phyloP scores from a whole-genome alignment of 2,329 filamentous ascomycete species.

The Pseudogymnoascus sp. region DNA sequence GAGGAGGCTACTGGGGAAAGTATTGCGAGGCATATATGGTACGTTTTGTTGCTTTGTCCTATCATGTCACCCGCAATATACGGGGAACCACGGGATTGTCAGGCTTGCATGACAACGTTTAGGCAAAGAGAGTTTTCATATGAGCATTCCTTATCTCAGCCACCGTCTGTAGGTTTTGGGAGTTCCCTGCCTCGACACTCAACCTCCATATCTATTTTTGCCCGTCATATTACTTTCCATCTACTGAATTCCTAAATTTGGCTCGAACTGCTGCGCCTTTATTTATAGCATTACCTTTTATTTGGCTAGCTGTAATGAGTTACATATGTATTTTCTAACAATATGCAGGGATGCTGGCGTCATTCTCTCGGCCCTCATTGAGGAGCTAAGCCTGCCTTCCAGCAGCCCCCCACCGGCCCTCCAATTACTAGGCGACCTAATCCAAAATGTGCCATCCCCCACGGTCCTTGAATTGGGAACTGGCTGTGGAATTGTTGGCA shows the following conservation, averaged over 20 bases:
- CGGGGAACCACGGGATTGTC: background rate
- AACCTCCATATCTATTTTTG: background rate
- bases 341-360: constrained; percentile 32
- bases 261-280: background rate
- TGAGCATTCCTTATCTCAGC: background rate
- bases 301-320: background rate
- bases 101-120: background rate
- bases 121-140: background rate
- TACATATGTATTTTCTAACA: constrained; percentile 16
- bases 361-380: constrained; percentile 28
- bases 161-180: background rate
- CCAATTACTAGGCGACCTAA: background rate
- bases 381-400: background rate
- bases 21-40: constrained; percentile 66
- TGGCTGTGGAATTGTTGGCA: constrained; percentile 61
- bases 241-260: background rate
- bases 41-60: constrained; percentile 6
- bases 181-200: background rate
- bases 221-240: background rate
- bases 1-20: constrained; percentile 66
- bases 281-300: background rate
- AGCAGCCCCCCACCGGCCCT: background rate
- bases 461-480: constrained; percentile 57
- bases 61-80: background rate
- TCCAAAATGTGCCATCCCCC: constrained; percentile 24